A percentile compares a stretch with the other conserved stretches of the same genome.
These are phyloP conservation scores for Babesia bovis DNA, from an alignment of 169 alveolate species.

Conservation along the genomic window DNA sequence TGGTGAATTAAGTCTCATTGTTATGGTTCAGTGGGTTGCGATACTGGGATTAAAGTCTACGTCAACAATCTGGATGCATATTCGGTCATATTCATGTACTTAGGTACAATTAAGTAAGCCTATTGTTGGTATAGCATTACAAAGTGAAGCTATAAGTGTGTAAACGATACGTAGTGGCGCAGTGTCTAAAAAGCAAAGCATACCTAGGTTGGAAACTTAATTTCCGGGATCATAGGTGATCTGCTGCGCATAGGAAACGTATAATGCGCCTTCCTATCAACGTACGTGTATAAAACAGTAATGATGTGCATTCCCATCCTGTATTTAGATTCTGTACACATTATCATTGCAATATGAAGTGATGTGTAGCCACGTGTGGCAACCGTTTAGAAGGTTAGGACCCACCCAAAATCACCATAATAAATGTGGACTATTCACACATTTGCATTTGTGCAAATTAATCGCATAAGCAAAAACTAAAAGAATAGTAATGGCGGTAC, in stretches of 20 bases:
- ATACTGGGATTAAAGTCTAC: not conserved
- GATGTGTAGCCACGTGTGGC: not conserved
- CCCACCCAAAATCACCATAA: not conserved
- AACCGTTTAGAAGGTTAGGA: not conserved
- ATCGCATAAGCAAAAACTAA: not conserved
- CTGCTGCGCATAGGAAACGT: constrained; percentile 1
- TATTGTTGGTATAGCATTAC: not conserved
- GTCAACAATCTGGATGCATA: no score
- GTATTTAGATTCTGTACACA: no score
- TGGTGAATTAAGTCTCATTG: not conserved
- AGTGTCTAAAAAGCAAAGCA: not conserved
- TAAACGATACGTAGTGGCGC: constrained; percentile 1
- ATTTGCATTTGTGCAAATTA: not conserved
- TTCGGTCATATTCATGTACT: no score
- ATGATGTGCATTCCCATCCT: no score
- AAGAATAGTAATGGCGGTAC: constrained; percentile 70
- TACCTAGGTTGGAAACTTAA: not conserved
- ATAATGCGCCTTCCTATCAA: not conserved
- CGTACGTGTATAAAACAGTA: not conserved
- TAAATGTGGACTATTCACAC: not conserved
- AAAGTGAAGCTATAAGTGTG: not conserved
- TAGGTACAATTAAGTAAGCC: no score
- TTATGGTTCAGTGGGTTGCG: not conserved
- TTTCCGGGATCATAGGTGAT: constrained; percentile 8
- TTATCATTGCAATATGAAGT: no score